Conservation (phyloP, 352 stramenopile genomes). For the Hyaloperonospora brassicae region DNA sequence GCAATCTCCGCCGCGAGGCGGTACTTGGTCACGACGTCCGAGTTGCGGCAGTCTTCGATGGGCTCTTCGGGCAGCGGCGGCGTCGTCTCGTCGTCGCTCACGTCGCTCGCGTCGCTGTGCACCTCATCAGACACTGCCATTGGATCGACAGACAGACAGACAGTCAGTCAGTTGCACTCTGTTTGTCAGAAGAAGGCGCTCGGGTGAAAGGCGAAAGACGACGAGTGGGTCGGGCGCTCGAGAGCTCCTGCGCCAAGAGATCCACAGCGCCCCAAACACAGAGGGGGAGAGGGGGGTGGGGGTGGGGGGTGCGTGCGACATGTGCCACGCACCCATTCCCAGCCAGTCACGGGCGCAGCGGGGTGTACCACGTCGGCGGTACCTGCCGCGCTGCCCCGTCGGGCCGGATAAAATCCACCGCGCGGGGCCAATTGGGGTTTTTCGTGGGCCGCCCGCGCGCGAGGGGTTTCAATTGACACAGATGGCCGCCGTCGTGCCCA, state of each 20-base stretch:
- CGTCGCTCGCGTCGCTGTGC: conserved; percentile 38
- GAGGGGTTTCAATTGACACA: background rate
- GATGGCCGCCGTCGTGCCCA: conserved; percentile 29
- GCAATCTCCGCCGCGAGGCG: conserved; percentile 97
- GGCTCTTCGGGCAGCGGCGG: conserved; percentile 46
- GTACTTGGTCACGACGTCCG: conserved; percentile 95
- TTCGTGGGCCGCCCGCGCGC: no score
- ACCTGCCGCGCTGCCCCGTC: background rate
- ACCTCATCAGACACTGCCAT: conserved; percentile 41
- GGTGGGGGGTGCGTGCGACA: no score
- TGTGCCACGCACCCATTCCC: background rate
- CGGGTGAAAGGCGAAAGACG: background rate
- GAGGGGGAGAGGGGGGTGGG: background rate
- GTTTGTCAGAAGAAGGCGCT: background rate
- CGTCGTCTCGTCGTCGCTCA: conserved; percentile 73
- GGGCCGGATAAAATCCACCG: no score
- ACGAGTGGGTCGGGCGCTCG: background rate
- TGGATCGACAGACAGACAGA: background rate
- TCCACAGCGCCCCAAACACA: conserved; percentile 11
- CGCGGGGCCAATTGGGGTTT: no score
- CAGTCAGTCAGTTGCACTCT: background rate
- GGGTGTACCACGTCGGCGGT: background rate
- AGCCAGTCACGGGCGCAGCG: background rate
- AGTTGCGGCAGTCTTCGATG: conserved; percentile 83
- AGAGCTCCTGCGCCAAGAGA: conserved; percentile 10